Evolutionary conservation across 75 land plant genomes (phyloP), one percentile per base, ranked within the genome.

Genomic region (Pseudotsuga menziesii): DNA sequence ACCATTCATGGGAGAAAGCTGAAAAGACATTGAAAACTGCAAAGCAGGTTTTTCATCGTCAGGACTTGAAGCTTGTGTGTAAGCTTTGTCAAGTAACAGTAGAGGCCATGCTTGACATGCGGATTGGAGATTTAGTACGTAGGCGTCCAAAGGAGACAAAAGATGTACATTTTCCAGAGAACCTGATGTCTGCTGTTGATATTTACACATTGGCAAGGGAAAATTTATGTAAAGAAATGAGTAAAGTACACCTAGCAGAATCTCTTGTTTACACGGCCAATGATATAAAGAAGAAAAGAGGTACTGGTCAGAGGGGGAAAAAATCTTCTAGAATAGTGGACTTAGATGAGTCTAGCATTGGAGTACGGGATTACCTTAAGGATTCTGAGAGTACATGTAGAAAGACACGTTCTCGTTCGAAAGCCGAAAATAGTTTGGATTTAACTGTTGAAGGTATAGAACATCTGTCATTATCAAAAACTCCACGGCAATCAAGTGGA

Each of bases 111-210:
- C 76, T 95, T 39, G 80, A 81, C 70, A 77, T 87, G 75, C 88
- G 91, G 70, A 58, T 84, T 80, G 96, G 89, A 54, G 92, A 95
- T 80, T 48, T 93, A 39, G 80, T 52, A 35, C 81, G 87, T 16
- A 84, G 81, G 13, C 60, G 70, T 3, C 73, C 70, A 63, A 58
- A 57, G 58, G 54, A 27, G 64, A 58, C 35, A 54, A 26, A 16
- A 15, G 60, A 76, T 25, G 20, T 22, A 23, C 17, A 58, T 58
- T 57, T 39, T 52, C 15, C 15, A 2, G 48, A 77, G 59, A 63
- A 67, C 4, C 35, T 75, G 48, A 52, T 73, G 22, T n/a, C 35
- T 73, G 86, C 86, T 39, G 41, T 83, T 66, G 57, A 74, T 11
- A 9, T 79, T 26, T 92, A 88, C 76, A 80, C 36, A 57, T 59